Conservation (phyloP, 345 rosid genomes). For the Ricinus communis region DNA sequence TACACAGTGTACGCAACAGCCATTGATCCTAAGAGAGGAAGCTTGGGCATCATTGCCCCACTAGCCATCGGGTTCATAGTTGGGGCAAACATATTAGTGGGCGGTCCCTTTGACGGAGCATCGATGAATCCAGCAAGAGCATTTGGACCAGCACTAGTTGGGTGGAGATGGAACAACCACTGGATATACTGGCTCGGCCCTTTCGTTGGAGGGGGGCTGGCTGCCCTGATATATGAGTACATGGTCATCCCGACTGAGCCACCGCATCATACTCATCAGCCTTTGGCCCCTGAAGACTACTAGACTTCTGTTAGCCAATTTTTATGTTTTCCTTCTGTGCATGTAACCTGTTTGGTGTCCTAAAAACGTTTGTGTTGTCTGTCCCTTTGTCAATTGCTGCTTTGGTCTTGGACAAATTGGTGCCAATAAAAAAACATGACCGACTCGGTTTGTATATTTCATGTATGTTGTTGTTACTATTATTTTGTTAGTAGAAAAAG, state of each 20-base stretch:
- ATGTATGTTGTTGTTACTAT: too few species aligned
- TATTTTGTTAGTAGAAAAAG: too few species aligned
- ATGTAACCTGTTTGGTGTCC: background rate
- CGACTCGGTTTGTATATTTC: too few species aligned
- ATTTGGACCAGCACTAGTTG: slow-evolving; percentile 47
- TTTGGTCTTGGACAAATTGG: background rate
- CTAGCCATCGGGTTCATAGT: slow-evolving; percentile 42
- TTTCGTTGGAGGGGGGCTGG: slow-evolving; percentile 43
- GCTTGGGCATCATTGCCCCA: slow-evolving; percentile 46
- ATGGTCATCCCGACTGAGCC: slow-evolving; percentile 50
- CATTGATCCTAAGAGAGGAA: slow-evolving; percentile 49
- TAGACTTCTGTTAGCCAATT: slow-evolving; percentile 12
- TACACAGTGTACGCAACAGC: slow-evolving; percentile 45
- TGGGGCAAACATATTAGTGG: slow-evolving; percentile 45
- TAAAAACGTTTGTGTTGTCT: background rate
- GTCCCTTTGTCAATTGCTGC: background rate
- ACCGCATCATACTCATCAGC: slow-evolving; percentile 50
- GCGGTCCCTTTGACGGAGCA: slow-evolving; percentile 53
- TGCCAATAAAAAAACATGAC: too few species aligned
- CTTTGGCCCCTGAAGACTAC: slow-evolving; percentile 83
- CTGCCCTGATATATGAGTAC: slow-evolving; percentile 54
- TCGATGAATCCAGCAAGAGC: slow-evolving; percentile 53
- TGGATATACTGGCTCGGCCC: slow-evolving; percentile 63
- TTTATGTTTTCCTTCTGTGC: background rate
- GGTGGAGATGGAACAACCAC: slow-evolving; percentile 52